Percentiles rank a stretch among this genome's conserved stretches.
Conservation (phyloP, 306 rosid species). For the Cicer yamashitae region DNA sequence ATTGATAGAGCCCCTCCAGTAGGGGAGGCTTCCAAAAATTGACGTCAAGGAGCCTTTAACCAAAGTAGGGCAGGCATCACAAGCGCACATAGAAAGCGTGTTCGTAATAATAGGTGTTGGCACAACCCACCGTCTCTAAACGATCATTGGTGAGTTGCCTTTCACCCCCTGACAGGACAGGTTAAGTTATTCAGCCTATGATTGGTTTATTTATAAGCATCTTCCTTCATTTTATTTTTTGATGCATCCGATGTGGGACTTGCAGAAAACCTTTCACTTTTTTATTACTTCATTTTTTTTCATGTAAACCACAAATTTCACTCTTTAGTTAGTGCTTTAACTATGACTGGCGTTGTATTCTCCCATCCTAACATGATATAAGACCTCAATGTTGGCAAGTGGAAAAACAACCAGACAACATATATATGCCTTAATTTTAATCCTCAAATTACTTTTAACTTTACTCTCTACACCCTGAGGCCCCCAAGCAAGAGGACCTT, state of each 20-base stretch:
- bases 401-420: no score
- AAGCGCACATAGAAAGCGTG: slow-evolving; percentile 45
- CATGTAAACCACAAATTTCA: no score
- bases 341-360: no score
- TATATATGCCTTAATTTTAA: no score
- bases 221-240: not conserved
- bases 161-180: slow-evolving; percentile 86
- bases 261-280: not conserved
- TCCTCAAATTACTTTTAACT: no score
- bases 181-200: fast-evolving
- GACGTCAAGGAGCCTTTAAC: slow-evolving; percentile 57
- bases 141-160: slow-evolving; percentile 77
- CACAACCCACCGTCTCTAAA: slow-evolving; percentile 73
- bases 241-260: slow-evolving; percentile 46
- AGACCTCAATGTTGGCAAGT: no score
- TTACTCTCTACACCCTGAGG: no score
- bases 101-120: slow-evolving; percentile 65
- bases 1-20: slow-evolving; percentile 19
- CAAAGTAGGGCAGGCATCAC: slow-evolving; percentile 60
- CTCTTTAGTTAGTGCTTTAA: no score
- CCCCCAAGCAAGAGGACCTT: no score
- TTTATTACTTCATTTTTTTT: no score
- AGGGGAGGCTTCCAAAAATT: slow-evolving; percentile 73
- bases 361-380: no score
- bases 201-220: slow-evolving; percentile 3